phyloP scores from a whole-genome alignment of 2,329 filamentous ascomycete genomes.

The Ramichloridium luteum region DNA sequence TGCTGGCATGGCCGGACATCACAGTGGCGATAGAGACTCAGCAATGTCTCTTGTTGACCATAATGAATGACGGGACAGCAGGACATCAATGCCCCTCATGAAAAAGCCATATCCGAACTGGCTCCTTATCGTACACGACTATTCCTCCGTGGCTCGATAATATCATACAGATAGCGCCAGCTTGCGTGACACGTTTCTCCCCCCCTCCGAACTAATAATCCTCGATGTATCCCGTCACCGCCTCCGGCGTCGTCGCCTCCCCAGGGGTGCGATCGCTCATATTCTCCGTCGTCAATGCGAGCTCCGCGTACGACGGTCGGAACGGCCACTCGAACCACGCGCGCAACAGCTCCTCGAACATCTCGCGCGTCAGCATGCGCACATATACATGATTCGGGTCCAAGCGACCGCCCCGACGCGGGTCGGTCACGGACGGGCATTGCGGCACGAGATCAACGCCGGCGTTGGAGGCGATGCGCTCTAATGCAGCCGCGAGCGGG shows the following conservation, averaged over 20 bases:
- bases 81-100: no score
- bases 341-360: conserved; percentile 47
- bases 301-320: conserved; percentile 16
- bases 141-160: no score
- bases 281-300: conserved; percentile 10
- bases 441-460: conserved; percentile 39
- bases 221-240: not conserved
- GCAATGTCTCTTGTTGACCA: no score
- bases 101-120: no score
- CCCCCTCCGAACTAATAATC: no score
- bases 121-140: no score
- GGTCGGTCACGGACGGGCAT: conserved; percentile 41
- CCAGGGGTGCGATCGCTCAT: not conserved
- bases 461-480: conserved; percentile 48
- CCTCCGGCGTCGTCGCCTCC: conserved; percentile 1
- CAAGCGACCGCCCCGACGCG: conserved; percentile 33
- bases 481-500: conserved; percentile 35
- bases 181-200: no score
- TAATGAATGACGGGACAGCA: no score
- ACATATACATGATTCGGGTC: conserved; percentile 34
- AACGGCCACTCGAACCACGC: conserved; percentile 58
- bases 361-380: conserved; percentile 39
- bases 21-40: no score
- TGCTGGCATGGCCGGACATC: no score
- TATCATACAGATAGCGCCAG: no score